Base-by-base conservation (phyloP, 2,329 filamentous ascomycete species). In the Trichoderma guizhouense region DNA sequence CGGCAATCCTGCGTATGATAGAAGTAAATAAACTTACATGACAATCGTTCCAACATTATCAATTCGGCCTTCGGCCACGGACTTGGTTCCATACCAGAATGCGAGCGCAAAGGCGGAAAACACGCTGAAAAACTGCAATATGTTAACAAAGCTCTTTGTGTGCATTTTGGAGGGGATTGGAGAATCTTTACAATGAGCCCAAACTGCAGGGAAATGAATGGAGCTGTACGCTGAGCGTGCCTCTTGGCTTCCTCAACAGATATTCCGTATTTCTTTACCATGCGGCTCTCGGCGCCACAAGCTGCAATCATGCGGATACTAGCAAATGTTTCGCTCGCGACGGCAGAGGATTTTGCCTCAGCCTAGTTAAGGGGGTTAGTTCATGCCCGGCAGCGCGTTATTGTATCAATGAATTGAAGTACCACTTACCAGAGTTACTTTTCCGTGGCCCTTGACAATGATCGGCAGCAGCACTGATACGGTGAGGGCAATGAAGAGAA, bases 41-140 rank as follows among this genome's bases (percentile, higher is more conserved):
- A 90, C 81, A 65, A 91, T 84, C 8, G 85, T 86, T 57, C 87
- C 84, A 12, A 89, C 81, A 71, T 81, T 82, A 18, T 82, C 74
- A 53, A 91, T 78, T 21, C 82, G 81, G 1, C 84, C 84, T 14
- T 87, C 82, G 2, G 83, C 73, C 62, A 80, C 85, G 0, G 86
- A 83, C 75, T 85, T 87, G 60, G 86, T 85, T 4, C 89, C 90
- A 74, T 87, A 91, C 88, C 88, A 91, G 73, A 92, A 92, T 8
- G 86, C 82, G 26, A 91, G 81, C 1, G 84, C 86, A 73, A 90
- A 90, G 0, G 85, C 82, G 3, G 81, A 78, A 71, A 85, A 88
- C 0, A 87, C 78, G 3, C 83, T 84, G 66, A 90, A 89, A 79
- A 89, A 89, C 81, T 85, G 47, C 12, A 3, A 7, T 8, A 3